A percentile compares a stretch with the other conserved stretches of the same genome.
Conservation (phyloP, 352 stramenopile species). For the Pythium brassicae region DNA sequence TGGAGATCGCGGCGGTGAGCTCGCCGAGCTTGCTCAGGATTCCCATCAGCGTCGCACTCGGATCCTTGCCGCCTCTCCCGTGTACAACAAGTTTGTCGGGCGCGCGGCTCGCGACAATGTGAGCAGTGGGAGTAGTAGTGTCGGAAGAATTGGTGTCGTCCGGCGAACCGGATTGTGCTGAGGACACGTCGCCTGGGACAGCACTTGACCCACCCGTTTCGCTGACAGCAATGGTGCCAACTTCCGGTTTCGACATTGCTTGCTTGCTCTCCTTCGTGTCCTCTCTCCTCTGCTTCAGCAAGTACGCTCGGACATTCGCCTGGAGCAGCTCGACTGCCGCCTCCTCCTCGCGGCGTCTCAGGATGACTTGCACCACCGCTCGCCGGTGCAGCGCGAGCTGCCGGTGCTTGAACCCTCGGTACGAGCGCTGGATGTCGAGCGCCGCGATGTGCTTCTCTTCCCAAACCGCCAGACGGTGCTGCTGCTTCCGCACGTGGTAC, state of each 20-base stretch:
- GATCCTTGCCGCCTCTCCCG: not conserved
- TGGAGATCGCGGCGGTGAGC: constrained; percentile 6
- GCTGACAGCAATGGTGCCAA: not conserved
- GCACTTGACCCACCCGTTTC: not conserved
- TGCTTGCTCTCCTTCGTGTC: not conserved
- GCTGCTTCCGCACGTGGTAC: constrained; percentile 52
- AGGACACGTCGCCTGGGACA: not conserved
- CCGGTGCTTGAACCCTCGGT: constrained; percentile 50
- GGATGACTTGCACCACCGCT: constrained; percentile 46
- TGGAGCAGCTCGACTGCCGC: constrained; percentile 60
- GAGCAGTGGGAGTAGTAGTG: not conserved
- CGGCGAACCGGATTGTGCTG: too few species aligned
- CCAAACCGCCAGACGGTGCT: constrained; percentile 31
- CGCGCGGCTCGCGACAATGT: not conserved
- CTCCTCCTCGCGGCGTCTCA: constrained; percentile 36
- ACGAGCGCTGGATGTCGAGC: constrained; percentile 63
- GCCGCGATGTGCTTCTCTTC: constrained; percentile 53
- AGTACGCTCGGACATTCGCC: constrained; percentile 55
- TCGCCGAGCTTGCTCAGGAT: constrained; percentile 13
- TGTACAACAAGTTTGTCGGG: not conserved
- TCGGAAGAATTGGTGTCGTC: not conserved
- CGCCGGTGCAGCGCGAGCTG: constrained; percentile 45
- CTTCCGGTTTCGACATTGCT: not conserved
- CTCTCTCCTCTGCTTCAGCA: constrained; percentile 34
- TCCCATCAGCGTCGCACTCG: not conserved